Evolutionary conservation across 208 protist species (phyloP), one percentile per base, ranked within the genome.

Genomic region (Phytomonas sp.): DNA sequence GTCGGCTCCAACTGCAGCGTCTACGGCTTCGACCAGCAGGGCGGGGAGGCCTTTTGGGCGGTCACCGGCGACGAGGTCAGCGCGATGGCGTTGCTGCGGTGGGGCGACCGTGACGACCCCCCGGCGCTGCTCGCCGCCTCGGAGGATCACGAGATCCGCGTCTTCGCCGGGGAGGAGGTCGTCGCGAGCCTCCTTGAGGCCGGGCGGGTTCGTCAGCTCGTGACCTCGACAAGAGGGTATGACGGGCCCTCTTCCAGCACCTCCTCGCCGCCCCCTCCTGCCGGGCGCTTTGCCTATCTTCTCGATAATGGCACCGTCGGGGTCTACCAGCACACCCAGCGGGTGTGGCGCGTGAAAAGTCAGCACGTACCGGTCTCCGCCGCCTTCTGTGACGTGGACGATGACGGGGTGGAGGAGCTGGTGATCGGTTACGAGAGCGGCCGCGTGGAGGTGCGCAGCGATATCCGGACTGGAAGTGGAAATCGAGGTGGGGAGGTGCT

Each of bases 1-100:
- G 91, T 98, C 3, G 97, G 97, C 46, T 96, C 96, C 62, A 98
- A 98, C 75, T 98, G 97, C 75, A 95, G 83, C 67, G 85, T 98
- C 34, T 95, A 97, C 76, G 97, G 93, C 53, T 97, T 96, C 75
- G 93, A 98, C 69, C 60, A 60, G 30, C 75, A 76, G 15, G 97
- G 97, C 4, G 71, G 80, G 29, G 97, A 98, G 79, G 72, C 84
- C 29, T 96, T 95, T 60, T 98, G 93, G 93, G 98, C 94, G 8
- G 94, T 98, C 32, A 97, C 96, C 4, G 95, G 97, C 3, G 97
- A 97, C 40, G 92, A 96, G 69, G 96, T 98, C 13, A 89, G 82
- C 0, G 70, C 89, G 36, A 77, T 98, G 71, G 77, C 76, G 64
- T 73, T 97, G 62, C 63, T 96, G 70, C 90, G 94, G 46, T 92